Evolutionary conservation across 163 green algal species (phyloP), one percentile per base, ranked within the genome.

Genomic region (Scenedesmus sp.): DNA sequence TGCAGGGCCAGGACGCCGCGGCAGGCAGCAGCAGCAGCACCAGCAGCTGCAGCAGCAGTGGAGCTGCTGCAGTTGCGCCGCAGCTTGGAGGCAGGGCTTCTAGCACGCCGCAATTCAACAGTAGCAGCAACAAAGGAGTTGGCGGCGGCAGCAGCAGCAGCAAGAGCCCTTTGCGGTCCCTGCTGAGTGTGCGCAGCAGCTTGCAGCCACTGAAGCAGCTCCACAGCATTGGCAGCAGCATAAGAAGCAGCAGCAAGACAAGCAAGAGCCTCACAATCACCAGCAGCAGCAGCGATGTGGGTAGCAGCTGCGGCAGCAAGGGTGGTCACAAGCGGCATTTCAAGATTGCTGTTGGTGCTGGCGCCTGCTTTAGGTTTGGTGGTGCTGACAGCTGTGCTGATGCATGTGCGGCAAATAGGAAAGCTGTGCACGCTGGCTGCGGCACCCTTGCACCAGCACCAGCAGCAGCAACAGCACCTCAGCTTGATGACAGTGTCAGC

Each of bases 341-440:
- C 5, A 76, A 26, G 5, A 2, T 26, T 54, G 82, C 54, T 16
- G 26, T 87, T 20, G 20, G 82, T 46, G n/a, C 55, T 26, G 56
- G 82, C 16, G 20, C 52, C 56, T 87, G 82, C 82, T 87, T 87
- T 87, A 18, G 55, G 13, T 87, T 87, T 87, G 55, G 55, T 18
- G 12, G 23, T 8, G 46, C 74, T 13, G 57, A 3, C 10, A 26
- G 52, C 26, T 15, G 5, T 0, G 46, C 52, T 56, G 81, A 67
- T 34, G 26, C 5, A 34, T 56, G 20, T 18, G 16, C 2, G 3
- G 57, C 82, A 76, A 76, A 62, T 56, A 74, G 56, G 20, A 23
- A 62, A 57, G n/a, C 23, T n/a, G 74, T 18, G 6, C 82, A 60
- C 12, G 55, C 8, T 73, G 16, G 46, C 13, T 74, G 18, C 23